These are phyloP conservation scores for Monilinia fructigena DNA, from an alignment of 2,329 filamentous ascomycete species.

Conservation along the genomic window DNA sequence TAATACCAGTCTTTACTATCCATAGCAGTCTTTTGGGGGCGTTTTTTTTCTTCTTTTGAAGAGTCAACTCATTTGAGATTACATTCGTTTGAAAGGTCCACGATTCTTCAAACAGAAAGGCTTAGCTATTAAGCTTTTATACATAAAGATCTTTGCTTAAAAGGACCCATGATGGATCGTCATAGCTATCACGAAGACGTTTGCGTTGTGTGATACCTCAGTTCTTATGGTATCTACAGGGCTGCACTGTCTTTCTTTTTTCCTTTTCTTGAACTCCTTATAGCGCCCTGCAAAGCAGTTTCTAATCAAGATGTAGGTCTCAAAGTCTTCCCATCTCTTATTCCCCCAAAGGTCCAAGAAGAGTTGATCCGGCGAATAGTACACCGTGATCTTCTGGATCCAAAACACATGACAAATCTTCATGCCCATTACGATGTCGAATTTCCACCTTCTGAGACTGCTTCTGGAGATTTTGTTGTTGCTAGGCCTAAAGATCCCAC, in stretches of 20 bases:
- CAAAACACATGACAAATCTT: constrained; percentile 82
- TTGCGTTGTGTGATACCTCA: neutral
- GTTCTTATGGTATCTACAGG: neutral
- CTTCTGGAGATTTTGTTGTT: constrained; percentile 44
- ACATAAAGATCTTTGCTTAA: neutral
- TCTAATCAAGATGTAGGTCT: constrained; percentile 59
- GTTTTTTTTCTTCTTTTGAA: neutral
- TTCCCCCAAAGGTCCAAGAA: constrained; percentile 68
- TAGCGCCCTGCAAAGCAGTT: constrained; percentile 5
- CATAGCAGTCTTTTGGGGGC: neutral
- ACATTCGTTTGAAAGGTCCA: neutral
- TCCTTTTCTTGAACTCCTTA: neutral
- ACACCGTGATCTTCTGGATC: constrained; percentile 72
- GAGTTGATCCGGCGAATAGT: constrained; percentile 70
- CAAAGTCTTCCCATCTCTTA: constrained; percentile 69
- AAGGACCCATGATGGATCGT: neutral
- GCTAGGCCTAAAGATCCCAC: constrained; percentile 67
- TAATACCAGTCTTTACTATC: neutral
- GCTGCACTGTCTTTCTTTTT: neutral
- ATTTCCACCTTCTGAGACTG: constrained; percentile 48
- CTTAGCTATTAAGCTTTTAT: neutral
- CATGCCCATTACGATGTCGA: constrained; percentile 74
- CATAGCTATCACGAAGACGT: neutral
- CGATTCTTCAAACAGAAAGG: neutral
- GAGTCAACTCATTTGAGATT: neutral